phyloP scores from a whole-genome alignment of 805 yeast species.

The Debaryomyces maramus region DNA sequence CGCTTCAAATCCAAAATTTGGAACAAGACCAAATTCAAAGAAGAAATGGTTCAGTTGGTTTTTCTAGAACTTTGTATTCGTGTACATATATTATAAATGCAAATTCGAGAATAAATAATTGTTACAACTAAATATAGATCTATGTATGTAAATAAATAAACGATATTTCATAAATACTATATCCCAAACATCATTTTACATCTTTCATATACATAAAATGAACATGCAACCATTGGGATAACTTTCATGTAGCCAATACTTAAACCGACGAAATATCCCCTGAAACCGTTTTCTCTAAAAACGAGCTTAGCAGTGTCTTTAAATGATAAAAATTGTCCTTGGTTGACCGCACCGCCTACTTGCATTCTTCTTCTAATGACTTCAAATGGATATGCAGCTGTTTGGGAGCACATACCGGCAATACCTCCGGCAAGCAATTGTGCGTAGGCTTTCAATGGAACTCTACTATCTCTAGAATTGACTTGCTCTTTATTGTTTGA shows the following conservation, averaged over 20 bases:
- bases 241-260: slow-evolving; percentile 95
- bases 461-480: slow-evolving; percentile 45
- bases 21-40: slow-evolving; percentile 49
- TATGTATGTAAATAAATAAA: background rate
- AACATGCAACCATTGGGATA: slow-evolving; percentile 95
- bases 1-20: slow-evolving; percentile 48
- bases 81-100: slow-evolving; percentile 6
- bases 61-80: slow-evolving; percentile 34
- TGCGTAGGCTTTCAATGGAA: slow-evolving; percentile 85
- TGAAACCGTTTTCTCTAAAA: slow-evolving; percentile 70
- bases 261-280: slow-evolving; percentile 92
- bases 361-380: slow-evolving; percentile 94
- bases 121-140: slow-evolving; percentile 1
- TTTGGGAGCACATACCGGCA: slow-evolving; percentile 94
- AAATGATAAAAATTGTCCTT: slow-evolving; percentile 57
- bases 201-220: slow-evolving; percentile 91
- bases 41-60: slow-evolving; percentile 64
- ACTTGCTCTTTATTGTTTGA: slow-evolving; percentile 21
- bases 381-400: slow-evolving; percentile 96
- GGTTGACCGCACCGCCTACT: slow-evolving; percentile 77
- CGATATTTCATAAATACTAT: slow-evolving; percentile 16
- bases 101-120: slow-evolving; percentile 6
- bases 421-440: slow-evolving; percentile 91
- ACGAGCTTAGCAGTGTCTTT: slow-evolving; percentile 57
- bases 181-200: slow-evolving; percentile 71